These are phyloP conservation scores for Ceratocystis diversiconidia DNA, from an alignment of 2,329 filamentous ascomycete species.

Conservation along the genomic window DNA sequence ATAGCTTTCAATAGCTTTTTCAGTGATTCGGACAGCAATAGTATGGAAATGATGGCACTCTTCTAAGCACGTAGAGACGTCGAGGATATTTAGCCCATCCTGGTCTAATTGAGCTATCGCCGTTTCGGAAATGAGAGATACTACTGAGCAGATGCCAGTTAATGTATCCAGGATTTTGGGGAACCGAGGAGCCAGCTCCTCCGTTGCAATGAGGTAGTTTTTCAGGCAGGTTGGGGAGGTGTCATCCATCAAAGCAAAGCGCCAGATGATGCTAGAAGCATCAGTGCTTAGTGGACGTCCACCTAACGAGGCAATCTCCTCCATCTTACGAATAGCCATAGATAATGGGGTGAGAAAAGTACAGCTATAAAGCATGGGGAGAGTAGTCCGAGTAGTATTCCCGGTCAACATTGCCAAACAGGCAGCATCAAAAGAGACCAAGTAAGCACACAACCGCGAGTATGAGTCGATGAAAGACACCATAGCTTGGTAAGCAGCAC, in stretches of 20 bases:
- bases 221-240: neutral
- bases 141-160: neutral
- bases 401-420: neutral
- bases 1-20: conserved; percentile 4
- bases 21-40: neutral
- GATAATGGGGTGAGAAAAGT: neutral
- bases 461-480: conserved; percentile 28
- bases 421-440: conserved; percentile 36
- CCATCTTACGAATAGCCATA: neutral
- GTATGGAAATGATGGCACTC: conserved; percentile 6
- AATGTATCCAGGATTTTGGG: conserved; percentile 7
- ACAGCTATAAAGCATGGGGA: neutral
- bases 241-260: neutral
- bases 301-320: neutral
- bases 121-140: neutral
- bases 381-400: neutral
- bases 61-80: neutral
- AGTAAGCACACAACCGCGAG: conserved; percentile 37
- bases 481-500: conserved; percentile 17
- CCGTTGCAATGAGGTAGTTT: neutral
- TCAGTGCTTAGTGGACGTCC: neutral
- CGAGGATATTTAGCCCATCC: neutral
- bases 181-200: conserved; percentile 4
- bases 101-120: neutral
- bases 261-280: neutral